Conservation (phyloP, 352 stramenopile genomes). For the Plasmopara viticola region DNA sequence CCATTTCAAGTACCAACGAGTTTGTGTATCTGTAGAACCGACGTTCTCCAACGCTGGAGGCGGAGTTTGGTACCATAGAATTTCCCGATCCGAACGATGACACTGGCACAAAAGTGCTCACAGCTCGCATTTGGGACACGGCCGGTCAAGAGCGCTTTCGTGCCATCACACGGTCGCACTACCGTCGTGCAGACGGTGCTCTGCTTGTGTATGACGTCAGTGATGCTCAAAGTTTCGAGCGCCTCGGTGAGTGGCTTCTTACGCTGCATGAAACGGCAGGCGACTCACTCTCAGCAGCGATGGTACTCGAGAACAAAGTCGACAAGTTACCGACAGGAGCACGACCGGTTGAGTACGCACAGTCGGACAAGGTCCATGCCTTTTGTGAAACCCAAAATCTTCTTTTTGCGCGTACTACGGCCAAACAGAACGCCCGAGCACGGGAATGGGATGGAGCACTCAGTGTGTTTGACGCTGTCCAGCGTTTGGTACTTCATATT, state of each 20-base stretch:
- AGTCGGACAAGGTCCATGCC: conserved; percentile 30
- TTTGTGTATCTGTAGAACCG: no score
- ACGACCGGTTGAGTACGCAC: conserved; percentile 28
- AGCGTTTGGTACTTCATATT: conserved; percentile 52
- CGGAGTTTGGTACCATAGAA: no score
- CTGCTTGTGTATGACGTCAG: conserved; percentile 90
- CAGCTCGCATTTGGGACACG: conserved; percentile 74
- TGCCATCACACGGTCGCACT: conserved; percentile 82
- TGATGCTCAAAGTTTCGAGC: conserved; percentile 78
- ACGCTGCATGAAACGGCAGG: conserved; percentile 82
- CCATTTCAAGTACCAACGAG: no score
- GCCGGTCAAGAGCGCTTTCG: conserved; percentile 86
- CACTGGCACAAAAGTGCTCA: no score
- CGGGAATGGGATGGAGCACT: conserved; percentile 51
- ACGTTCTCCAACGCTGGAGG: no score
- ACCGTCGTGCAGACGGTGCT: conserved; percentile 79
- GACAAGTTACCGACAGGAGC: conserved; percentile 44
- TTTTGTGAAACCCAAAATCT: conserved; percentile 58
- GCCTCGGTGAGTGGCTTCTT: conserved; percentile 84
- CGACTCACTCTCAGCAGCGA: conserved; percentile 77
- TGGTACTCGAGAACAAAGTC: conserved; percentile 90
- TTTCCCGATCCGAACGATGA: no score
- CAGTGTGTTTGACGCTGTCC: conserved; percentile 44
- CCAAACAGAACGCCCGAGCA: conserved; percentile 54
- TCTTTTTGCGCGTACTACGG: conserved; percentile 54